phyloP scores from a whole-genome alignment of 305 asterid species.

The Fraxinus floribunda region DNA sequence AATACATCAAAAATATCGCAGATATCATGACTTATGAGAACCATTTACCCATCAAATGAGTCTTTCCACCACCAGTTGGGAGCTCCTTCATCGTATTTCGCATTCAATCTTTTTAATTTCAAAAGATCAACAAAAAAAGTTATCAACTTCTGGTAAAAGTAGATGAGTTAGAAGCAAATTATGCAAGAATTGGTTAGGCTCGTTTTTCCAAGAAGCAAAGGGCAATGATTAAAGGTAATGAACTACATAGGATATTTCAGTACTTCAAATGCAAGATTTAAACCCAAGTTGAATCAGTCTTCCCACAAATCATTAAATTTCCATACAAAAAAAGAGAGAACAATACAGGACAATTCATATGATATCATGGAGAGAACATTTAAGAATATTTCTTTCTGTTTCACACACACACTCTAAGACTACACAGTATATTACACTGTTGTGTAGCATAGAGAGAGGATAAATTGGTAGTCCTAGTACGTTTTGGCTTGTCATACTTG shows the following conservation, averaged over 20 bases:
- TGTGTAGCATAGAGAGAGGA: not conserved
- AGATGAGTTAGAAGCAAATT: not conserved
- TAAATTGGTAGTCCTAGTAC: not conserved
- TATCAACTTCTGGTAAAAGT: not conserved
- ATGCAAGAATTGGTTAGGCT: not conserved
- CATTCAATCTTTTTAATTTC: not conserved
- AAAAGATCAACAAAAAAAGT: not conserved
- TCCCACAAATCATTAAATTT: constrained; percentile 9
- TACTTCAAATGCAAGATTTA: not conserved
- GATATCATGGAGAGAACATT: constrained; percentile 13
- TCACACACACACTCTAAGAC: not conserved
- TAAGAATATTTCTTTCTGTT: constrained; percentile 1
- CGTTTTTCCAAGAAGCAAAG: not conserved
- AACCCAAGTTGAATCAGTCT: not conserved
- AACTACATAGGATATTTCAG: not conserved
- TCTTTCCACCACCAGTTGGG: not conserved
- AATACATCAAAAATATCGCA: not conserved
- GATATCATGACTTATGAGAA: not conserved
- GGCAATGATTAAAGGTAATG: constrained; percentile 10
- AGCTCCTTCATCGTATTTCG: not conserved
- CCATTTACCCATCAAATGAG: not conserved
- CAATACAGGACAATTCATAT: not conserved
- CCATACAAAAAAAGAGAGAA: constrained; percentile 13
- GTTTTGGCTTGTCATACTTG: not conserved
- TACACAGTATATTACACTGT: not conserved